Conservation (phyloP, 306 rosid genomes). For the Pterocarpus santalinus region DNA sequence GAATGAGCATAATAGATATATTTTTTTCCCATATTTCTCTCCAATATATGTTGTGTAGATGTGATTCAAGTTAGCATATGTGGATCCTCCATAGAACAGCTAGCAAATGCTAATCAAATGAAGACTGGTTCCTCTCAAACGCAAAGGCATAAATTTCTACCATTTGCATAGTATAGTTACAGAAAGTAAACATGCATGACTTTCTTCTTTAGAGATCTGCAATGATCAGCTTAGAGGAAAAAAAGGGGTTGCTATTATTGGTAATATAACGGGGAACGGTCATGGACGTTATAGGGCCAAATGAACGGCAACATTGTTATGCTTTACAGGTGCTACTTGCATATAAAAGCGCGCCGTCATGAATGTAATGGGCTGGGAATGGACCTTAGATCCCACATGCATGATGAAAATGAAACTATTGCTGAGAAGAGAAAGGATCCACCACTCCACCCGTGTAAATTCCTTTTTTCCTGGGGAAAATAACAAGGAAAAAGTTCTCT, state of each 20-base stretch:
- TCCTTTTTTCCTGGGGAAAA: background rate
- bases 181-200: too few relatives aligned
- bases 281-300: background rate
- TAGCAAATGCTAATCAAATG: too few relatives aligned
- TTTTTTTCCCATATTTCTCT: too few relatives aligned
- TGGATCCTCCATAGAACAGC: too few relatives aligned
- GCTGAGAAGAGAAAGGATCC: background rate
- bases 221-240: background rate
- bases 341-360: background rate
- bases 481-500: background rate
- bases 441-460: background rate
- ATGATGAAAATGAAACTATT: conserved; percentile 1
- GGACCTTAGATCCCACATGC: background rate
- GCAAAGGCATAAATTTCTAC: too few relatives aligned
- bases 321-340: background rate
- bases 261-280: background rate
- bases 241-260: background rate
- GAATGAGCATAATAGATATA: too few relatives aligned
- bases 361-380: background rate
- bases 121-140: too few relatives aligned
- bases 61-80: too few relatives aligned
- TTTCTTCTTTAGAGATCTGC: too few relatives aligned
- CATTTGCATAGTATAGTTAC: too few relatives aligned
- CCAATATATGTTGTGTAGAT: too few relatives aligned
- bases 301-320: background rate